A percentile compares a stretch with the other conserved stretches of the same genome.
These are phyloP conservation scores for Geotrichum aggregatum DNA, from an alignment of 1,139 yeast species.

Conservation along the genomic window DNA sequence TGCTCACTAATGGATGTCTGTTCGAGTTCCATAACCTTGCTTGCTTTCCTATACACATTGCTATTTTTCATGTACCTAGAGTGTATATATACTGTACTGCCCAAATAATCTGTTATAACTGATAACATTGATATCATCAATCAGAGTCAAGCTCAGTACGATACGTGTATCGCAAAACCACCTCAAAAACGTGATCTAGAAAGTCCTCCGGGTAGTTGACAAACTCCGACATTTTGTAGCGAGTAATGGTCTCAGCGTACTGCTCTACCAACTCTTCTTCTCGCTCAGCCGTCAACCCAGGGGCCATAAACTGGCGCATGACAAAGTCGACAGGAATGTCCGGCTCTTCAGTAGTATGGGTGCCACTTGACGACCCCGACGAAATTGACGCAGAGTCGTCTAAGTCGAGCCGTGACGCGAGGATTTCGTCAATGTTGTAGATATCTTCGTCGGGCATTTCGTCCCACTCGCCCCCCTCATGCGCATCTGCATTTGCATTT, in stretches of 20 bases:
- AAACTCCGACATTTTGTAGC: not conserved
- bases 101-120: too few species aligned
- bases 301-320: conserved; percentile 12
- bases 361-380: not conserved
- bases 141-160: too few species aligned
- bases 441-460: not conserved
- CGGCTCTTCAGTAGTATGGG: not conserved
- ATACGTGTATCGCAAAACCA: not conserved
- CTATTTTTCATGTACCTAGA: too few species aligned
- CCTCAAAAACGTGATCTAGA: not conserved
- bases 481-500: not conserved
- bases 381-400: not conserved
- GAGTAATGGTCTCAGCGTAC: conserved; percentile 8
- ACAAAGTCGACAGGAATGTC: conserved; percentile 8
- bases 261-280: conserved; percentile 4
- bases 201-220: not conserved
- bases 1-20: too few species aligned
- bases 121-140: too few species aligned
- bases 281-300: not conserved
- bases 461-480: too few species aligned
- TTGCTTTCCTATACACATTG: too few species aligned
- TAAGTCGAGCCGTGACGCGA: not conserved
- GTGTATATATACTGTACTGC: too few species aligned
- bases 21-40: too few species aligned
- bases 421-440: conserved; percentile 2